phyloP scores from a whole-genome alignment of 2,329 filamentous ascomycete species.

The Dendrostoma leiphaemia region DNA sequence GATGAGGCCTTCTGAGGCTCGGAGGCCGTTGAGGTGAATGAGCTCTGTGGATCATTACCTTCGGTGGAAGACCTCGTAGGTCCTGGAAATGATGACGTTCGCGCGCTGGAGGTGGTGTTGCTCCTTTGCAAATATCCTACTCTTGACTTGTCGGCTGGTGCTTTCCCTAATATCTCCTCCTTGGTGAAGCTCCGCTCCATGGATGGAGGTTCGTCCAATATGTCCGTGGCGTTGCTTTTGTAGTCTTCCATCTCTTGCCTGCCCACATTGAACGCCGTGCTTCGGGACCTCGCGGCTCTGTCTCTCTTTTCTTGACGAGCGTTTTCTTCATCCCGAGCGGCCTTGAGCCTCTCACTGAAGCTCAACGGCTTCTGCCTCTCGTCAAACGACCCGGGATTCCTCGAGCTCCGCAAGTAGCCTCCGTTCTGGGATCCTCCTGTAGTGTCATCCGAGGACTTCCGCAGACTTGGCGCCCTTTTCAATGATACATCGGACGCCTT shows the following conservation, averaged over 20 bases:
- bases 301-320: conserved; percentile 49
- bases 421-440: conserved; percentile 29
- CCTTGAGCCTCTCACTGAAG: conserved; percentile 85
- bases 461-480: conserved; percentile 63
- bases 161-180: conserved; percentile 55
- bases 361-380: conserved; percentile 44
- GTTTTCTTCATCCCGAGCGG: conserved; percentile 59
- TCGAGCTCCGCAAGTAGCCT: conserved; percentile 44
- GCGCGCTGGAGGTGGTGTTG: conserved; percentile 38
- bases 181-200: conserved; percentile 50
- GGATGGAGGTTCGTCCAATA: conserved; percentile 49
- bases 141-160: conserved; percentile 22
- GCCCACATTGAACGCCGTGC: conserved; percentile 55
- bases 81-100: conserved; percentile 20
- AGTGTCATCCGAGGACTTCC: conserved; percentile 29
- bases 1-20: conserved; percentile 30
- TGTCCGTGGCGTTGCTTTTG: conserved; percentile 54
- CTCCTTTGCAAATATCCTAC: conserved; percentile 37
- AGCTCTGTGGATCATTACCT: conserved; percentile 20
- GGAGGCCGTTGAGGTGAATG: conserved; percentile 32
- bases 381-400: conserved; percentile 33
- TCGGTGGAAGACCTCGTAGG: conserved; percentile 18
- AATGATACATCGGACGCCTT: conserved; percentile 80
- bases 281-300: conserved; percentile 52
- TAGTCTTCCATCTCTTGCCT: conserved; percentile 58